Evolutionary conservation across 148 eudicot species (phyloP), one percentile per base, ranked within the genome.

Genomic region (Vaccinium vitisidaea): DNA sequence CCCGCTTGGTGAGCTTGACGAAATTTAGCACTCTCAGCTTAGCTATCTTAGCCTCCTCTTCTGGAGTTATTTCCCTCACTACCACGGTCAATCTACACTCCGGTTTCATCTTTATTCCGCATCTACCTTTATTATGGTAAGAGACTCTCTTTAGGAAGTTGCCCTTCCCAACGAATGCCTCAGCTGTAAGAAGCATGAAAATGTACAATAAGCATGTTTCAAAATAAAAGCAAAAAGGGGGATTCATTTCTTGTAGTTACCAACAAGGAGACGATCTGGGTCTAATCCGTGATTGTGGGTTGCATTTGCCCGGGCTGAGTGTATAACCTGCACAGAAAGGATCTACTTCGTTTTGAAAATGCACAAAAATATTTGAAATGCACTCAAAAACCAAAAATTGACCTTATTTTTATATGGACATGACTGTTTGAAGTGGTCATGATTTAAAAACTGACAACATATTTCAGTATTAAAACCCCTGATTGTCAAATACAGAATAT

Each of bases 251-350:
- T 50, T 43, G 43, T 23, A 55, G 81, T 85, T 96, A 94, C 99
- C 99, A 89, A 96, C 94, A 74, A 96, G 90, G 85, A 96, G 98
- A 46, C 98, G 93, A 71, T 94, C 95, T 32, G 92, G 83, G 86
- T 96, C 94, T 71, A 96, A 88, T 56, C 99, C 95, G 55, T 94
- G 90, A 89, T 96, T 94, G 87, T 96, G 99, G 58, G 92, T 92
- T 69, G 99, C 99, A 90, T 96, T 96, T 84, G 99, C 99, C 82
- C 94, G 90, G 74, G 98, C 98, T n/a, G 99, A 96, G 89, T 96
- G 98, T 77, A 96, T 92, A 76, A 96, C 99, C 99, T 96, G 94
- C 89, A 90, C 78, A n/a, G 15, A 11, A 80, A 58, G 8, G 30
- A 14, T 46, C 65, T 46, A 18, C n/a, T 59, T 61, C 5, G 16